Base-by-base conservation (phyloP, 495 filamentous ascomycete genomes). In the Choiromyces venosus region DNA sequence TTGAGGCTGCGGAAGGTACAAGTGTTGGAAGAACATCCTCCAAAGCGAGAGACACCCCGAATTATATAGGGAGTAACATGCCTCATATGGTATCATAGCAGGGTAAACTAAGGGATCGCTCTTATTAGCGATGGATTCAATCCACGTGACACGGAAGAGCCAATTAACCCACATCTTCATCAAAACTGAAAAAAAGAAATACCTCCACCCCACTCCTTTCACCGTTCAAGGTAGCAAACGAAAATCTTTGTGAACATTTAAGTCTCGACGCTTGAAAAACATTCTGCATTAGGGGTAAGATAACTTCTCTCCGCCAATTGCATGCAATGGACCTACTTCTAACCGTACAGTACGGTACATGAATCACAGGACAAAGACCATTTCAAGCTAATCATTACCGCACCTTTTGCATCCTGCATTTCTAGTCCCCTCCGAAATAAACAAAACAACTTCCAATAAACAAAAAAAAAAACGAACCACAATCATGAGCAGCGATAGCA, bases 401-500 rank as follows among this genome's bases (percentile, higher is more conserved):
- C 25, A 56, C n/a, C 10, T 33, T 61, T 61, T 56, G 25, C 12
- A 12, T 14, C 25, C 52, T 61, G 6, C 52, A 21, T 56, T 14
- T 29, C 2, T 4, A 56, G n/a, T 10, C n/a, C n/a, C n/a, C n/a
- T n/a, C 46, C 14, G 21, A 12, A 56, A 56, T 6, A 25, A 33
- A 33, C 52, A 61, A 33, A 6, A 16, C 6, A 16, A 29, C n/a
- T n/a, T n/a, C n/a, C n/a, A n/a, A n/a, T n/a, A n/a, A n/a, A n/a
- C n/a, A n/a, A n/a, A n/a, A n/a, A 33, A 33, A 16, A 14, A 6
- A 61, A 10, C 52, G 33, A 33, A 29, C 52, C 71, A 21, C 40
- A 78, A 68, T 56, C 64, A 78, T 78, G 74, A 67, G 36, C 39
- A 78, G 35, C n/a, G 67, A 70, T 44, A 52, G 46, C 14, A 61